Conservation (phyloP, 345 rosid genomes). For the Abelmoschus esculentus region DNA sequence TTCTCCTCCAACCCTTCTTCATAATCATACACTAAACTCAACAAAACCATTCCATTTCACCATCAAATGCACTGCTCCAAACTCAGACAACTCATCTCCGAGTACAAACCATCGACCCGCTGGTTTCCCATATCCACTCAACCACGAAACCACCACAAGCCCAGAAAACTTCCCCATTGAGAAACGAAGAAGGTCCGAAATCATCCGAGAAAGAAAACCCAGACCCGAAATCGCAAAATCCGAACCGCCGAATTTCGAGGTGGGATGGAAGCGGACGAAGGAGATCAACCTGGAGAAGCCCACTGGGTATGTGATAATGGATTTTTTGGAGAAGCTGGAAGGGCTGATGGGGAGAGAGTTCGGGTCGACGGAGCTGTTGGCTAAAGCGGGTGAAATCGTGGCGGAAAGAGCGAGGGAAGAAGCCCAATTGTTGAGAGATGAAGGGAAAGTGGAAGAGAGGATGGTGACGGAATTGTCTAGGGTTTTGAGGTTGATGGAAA, state of each 20-base stretch:
- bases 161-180: conserved; percentile 62
- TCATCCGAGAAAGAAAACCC: conserved; percentile 37
- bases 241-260: conserved; percentile 72
- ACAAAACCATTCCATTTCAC: neutral
- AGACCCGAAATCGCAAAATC: conserved; percentile 31
- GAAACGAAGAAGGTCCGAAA: conserved; percentile 59
- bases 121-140: conserved; percentile 30
- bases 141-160: conserved; percentile 35
- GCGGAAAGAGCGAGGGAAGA: conserved; percentile 89
- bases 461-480: conserved; percentile 83
- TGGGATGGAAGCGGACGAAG: conserved; percentile 83
- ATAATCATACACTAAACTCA: neutral
- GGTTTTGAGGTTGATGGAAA: conserved; percentile 88
- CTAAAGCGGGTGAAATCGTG: conserved; percentile 72
- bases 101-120: neutral
- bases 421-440: conserved; percentile 73
- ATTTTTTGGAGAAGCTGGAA: conserved; percentile 67
- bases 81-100: conserved; percentile 12
- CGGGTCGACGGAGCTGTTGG: conserved; percentile 70
- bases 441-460: conserved; percentile 73
- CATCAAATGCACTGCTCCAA: conserved; percentile 24
- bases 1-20: conserved; percentile 1
- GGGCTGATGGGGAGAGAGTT: conserved; percentile 64
- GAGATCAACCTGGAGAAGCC: conserved; percentile 65
- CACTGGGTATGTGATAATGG: conserved; percentile 70